Base-by-base conservation (phyloP, 495 filamentous ascomycete genomes). In the Penicillium paxilli region DNA sequence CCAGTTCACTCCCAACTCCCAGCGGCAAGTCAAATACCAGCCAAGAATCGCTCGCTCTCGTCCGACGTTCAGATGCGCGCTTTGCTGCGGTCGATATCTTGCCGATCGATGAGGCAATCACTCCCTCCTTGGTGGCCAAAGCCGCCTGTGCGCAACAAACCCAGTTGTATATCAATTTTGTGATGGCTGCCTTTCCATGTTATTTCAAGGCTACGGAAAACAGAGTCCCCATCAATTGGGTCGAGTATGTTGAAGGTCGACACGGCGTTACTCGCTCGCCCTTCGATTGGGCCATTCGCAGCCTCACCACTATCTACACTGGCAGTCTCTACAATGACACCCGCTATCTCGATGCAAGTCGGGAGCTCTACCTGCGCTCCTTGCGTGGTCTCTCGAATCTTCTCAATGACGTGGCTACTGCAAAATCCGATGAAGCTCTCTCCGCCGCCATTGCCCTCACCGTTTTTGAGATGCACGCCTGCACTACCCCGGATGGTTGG, bases 381-480 rank as follows among this genome's bases (percentile, higher is more conserved):
- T 51, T 70, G 6, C 61, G 59, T 16, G 55, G 59, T 9, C 60
- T 62, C 8, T 62, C 54, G 3, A 38, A 33, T 16, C 33, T 62
- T 1, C 30, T 68, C 4, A 38, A 49, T 23, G 44, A 65, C 33
- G 51, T 54, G 16, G 21, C 41, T 17, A 62, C 61, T 9, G 63
- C 63, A n/a, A 56, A 58, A 48, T 66, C 67, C 8, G 67, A 70
- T 47, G 58, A 66, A 50, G 52, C 49, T 12, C 60, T 62, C 10
- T 59, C 68, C 19, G 58, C 60, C 0, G 69, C 64, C 8, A 65
- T 71, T n/a, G 37, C 61, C 8, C 65, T 74, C 2, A 62, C 63
- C 7, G 46, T 74, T 12, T 75, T 67, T 45, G 71, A 75, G 49
- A 61, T 71, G 30, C 61, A 67, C 48, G 58, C 63, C 17, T 67